Percentiles rank a stretch among this genome's conserved stretches.
These are phyloP conservation scores for Helicostylum pulchrum DNA, from an alignment of 192 early-diverging fungal genomes.

Conservation along the genomic window DNA sequence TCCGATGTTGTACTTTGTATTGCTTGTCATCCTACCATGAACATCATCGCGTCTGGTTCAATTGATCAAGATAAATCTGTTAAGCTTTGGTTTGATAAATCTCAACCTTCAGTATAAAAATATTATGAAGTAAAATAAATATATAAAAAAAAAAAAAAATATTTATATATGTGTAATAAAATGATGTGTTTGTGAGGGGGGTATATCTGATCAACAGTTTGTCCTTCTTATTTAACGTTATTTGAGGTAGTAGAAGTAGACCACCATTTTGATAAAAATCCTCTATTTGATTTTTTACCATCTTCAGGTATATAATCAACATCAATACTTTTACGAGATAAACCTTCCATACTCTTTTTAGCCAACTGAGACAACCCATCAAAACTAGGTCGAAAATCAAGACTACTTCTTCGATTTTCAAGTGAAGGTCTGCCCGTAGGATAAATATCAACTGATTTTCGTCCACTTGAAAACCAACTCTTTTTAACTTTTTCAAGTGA, in stretches of 20 bases:
- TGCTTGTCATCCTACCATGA: constrained; percentile 88
- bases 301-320: not conserved
- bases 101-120: constrained; percentile 16
- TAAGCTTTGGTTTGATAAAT: constrained; percentile 76
- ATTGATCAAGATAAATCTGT: constrained; percentile 89
- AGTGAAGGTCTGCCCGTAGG: constrained; percentile 17
- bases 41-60: constrained; percentile 94
- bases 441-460: constrained; percentile 18
- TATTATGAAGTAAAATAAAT: no score
- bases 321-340: constrained; percentile 26
- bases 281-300: not conserved
- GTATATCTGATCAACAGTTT: not conserved
- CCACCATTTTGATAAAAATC: not conserved
- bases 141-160: not conserved
- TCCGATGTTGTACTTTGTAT: constrained; percentile 89
- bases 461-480: constrained; percentile 29
- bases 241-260: not conserved
- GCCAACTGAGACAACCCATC: constrained; percentile 28
- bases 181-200: no score
- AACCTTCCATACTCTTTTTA: constrained; percentile 31
- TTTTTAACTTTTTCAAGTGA: constrained; percentile 34
- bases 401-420: constrained; percentile 16
- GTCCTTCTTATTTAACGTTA: not conserved
- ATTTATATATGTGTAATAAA: not conserved
- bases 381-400: constrained; percentile 38